phyloP scores from a whole-genome alignment of 2,329 filamentous ascomycete species.

The Cladophialophora carrionii region DNA sequence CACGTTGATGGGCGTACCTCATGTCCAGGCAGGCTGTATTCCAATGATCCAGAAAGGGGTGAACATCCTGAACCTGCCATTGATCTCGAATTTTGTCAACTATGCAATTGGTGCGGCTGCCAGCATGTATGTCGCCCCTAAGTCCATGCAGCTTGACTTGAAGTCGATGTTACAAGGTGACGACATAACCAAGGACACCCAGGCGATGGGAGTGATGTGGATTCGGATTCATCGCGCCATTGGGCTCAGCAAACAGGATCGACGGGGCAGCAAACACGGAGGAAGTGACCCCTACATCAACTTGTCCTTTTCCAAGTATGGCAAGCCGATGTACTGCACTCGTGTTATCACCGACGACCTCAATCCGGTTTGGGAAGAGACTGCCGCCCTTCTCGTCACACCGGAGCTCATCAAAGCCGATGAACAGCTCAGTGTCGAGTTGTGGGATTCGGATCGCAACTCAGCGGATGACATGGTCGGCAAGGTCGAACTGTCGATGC shows the following conservation, averaged over 20 bases:
- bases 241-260: slow-evolving; percentile 89
- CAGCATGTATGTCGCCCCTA: slow-evolving; percentile 90
- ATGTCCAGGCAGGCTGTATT: slow-evolving; percentile 84
- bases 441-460: slow-evolving; percentile 94
- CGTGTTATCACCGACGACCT: slow-evolving; percentile 93
- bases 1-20: slow-evolving; percentile 90
- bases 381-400: slow-evolving; percentile 80
- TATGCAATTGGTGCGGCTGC: slow-evolving; percentile 87
- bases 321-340: slow-evolving; percentile 97
- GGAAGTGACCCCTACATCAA: slow-evolving; percentile 97
- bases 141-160: slow-evolving; percentile 89
- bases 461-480: slow-evolving; percentile 94
- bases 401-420: slow-evolving; percentile 89
- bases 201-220: slow-evolving; percentile 87
- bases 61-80: slow-evolving; percentile 85
- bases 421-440: slow-evolving; percentile 87
- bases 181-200: slow-evolving; percentile 81
- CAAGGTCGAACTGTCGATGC: slow-evolving; percentile 89
- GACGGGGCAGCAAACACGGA: slow-evolving; percentile 76
- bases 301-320: slow-evolving; percentile 91
- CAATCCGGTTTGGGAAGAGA: slow-evolving; percentile 91
- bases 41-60: slow-evolving; percentile 90
- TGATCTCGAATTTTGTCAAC: slow-evolving; percentile 97
- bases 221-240: slow-evolving; percentile 86
- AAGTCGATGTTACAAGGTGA: slow-evolving; percentile 89